Conservation (phyloP, 2,329 filamentous ascomycete genomes). For the Claviceps sp. region DNA sequence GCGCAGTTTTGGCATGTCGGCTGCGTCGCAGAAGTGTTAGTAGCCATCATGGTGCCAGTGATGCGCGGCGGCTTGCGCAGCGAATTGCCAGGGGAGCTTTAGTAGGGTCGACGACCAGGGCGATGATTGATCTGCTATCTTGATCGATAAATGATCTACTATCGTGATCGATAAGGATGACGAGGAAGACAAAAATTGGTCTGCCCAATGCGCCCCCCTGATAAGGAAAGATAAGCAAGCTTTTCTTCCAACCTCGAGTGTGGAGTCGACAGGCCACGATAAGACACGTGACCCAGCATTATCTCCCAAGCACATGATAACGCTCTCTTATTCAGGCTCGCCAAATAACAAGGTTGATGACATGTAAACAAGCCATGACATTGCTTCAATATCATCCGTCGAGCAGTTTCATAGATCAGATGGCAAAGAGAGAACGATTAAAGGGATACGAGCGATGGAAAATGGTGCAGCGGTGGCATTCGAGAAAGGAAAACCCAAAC, state of each 20-base stretch:
- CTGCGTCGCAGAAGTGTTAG: slow-evolving; percentile 55
- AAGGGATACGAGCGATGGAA: neutral
- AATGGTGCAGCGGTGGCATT: neutral
- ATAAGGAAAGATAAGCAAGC: slow-evolving; percentile 23
- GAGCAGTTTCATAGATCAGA: neutral
- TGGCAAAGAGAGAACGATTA: neutral
- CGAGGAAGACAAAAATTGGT: slow-evolving; percentile 21
- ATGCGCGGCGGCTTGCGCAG: slow-evolving; percentile 15
- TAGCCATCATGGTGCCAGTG: slow-evolving; percentile 33
- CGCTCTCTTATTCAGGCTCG: neutral
- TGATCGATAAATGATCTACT: slow-evolving; percentile 20
- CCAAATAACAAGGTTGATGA: neutral
- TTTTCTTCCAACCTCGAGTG: neutral
- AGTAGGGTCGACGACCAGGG: slow-evolving; percentile 14
- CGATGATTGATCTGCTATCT: slow-evolving; percentile 20
- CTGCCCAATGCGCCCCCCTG: slow-evolving; percentile 16
- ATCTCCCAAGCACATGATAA: slow-evolving; percentile 7
- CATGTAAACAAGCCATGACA: neutral
- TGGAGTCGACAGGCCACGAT: slow-evolving; percentile 6
- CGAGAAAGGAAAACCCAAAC: slow-evolving; percentile 10
- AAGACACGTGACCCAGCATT: slow-evolving; percentile 17
- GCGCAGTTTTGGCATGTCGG: slow-evolving; percentile 93
- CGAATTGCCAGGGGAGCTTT: slow-evolving; percentile 10
- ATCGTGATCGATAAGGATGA: slow-evolving; percentile 26
- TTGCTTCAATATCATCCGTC: neutral